A percentile compares a stretch with the other conserved stretches of the same genome.
These are phyloP conservation scores for Calonectria hongkongensis DNA, from an alignment of 2,329 filamentous ascomycete genomes.

Conservation along the genomic window DNA sequence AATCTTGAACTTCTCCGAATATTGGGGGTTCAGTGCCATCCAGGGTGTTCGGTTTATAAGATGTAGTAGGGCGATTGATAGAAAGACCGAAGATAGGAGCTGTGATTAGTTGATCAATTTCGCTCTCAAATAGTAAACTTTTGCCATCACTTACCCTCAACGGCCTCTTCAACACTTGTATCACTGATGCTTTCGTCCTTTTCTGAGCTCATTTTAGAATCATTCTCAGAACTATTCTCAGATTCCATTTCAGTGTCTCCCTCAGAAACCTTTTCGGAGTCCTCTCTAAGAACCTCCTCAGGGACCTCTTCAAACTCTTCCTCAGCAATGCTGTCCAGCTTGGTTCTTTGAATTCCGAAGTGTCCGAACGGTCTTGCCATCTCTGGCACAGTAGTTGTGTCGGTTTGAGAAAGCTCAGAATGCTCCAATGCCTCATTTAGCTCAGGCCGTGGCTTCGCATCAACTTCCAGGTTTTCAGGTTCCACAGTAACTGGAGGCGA, in stretches of 20 bases:
- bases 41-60: not conserved
- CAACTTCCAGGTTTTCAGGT: not conserved
- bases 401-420: not conserved
- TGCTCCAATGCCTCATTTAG: not conserved
- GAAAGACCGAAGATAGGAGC: not conserved
- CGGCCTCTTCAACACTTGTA: not conserved
- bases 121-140: not conserved
- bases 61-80: not conserved
- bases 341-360: too few species aligned
- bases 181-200: not conserved
- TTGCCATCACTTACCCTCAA: not conserved
- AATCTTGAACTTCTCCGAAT: not conserved
- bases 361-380: not conserved
- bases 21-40: not conserved
- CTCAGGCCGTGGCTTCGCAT: not conserved
- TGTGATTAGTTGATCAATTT: not conserved
- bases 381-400: not conserved
- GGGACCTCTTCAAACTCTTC: too few species aligned
- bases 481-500: not conserved
- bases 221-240: too few species aligned
- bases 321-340: too few species aligned
- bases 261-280: too few species aligned
- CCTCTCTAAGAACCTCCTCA: too few species aligned
- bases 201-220: too few species aligned
- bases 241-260: too few species aligned